Base-by-base conservation (phyloP, 2,329 filamentous ascomycete genomes). In the Clarireedia sp. region DNA sequence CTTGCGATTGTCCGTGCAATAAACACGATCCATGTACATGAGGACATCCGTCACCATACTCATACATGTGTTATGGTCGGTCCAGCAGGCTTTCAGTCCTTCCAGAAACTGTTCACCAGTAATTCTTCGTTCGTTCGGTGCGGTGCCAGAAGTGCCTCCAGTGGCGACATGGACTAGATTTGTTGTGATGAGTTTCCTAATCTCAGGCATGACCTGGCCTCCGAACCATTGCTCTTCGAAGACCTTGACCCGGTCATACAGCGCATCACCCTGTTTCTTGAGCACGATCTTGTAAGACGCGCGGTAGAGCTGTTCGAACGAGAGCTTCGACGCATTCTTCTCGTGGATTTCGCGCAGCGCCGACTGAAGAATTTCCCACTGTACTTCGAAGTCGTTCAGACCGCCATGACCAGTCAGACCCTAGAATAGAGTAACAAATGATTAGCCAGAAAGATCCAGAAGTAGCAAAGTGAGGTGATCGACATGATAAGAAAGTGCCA, bases 11-110 rank as follows among this genome's bases (percentile, higher is more conserved):
- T 95, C 90, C 37, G 83, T 77, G 49, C 83, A 86, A 66, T 88
- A 90, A 26, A 91, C 85, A 49, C 90, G 86, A 68, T 99, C 92
- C 77, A 99, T 89, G 68, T 96, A 96, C 90, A 97, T 96, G 51
- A 97, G 78, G 33, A 97, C 90, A 70, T 97, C 94, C 3, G 91
- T 90, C 50, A 90, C 86, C 92, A 97, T 97, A 67, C 90, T 90
- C 89, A 96, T 96, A 45, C 88, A 91, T 55, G 88, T 81, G 68
- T 91, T 89, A 68, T 99, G 91, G 60, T 95, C 87, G 58, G 90
- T 83, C 90, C 91, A 99, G 2, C 85, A 83, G 56, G 84, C 78
- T 63, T 86, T 86, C 14, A 97, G 71, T 0, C 83, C 86, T 54
- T 81, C 82, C 57, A 99, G 72, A 61, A 97, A 95, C 66, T 80